A percentile compares a stretch with the other conserved stretches of the same genome.
These are phyloP conservation scores for Schizosaccharomyces japonicus DNA, from an alignment of 805 yeast genomes.

Conservation along the genomic window DNA sequence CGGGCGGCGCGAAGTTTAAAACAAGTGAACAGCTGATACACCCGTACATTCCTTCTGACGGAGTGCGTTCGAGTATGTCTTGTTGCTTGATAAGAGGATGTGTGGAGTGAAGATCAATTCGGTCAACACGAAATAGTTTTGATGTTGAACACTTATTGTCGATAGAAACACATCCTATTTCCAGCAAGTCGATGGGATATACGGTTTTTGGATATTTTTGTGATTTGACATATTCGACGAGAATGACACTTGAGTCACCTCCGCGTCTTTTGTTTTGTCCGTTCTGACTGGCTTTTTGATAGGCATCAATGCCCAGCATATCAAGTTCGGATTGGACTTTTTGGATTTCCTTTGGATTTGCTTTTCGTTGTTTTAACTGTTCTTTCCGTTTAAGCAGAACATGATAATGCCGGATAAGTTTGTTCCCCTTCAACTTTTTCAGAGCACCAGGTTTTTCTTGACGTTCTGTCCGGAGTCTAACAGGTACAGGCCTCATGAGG, in stretches of 20 bases:
- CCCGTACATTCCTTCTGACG: slow-evolving; percentile 25
- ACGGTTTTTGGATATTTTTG: slow-evolving; percentile 4
- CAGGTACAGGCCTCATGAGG: too few relatives aligned
- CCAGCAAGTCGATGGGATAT: slow-evolving; percentile 26
- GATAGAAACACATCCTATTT: slow-evolving; percentile 61
- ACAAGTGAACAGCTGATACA: slow-evolving; percentile 68
- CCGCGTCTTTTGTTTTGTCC: slow-evolving; percentile 67
- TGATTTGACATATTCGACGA: slow-evolving; percentile 69
- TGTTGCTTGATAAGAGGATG: slow-evolving; percentile 47
- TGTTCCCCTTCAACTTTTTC: not conserved
- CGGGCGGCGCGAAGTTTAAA: slow-evolving; percentile 57
- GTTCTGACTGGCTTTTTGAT: slow-evolving; percentile 63
- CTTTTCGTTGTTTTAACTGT: slow-evolving; percentile 15
- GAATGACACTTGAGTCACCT: slow-evolving; percentile 69
- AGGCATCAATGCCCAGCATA: slow-evolving; percentile 42
- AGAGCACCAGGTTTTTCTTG: not conserved
- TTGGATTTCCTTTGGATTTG: not conserved
- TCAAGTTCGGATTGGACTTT: slow-evolving; percentile 38
- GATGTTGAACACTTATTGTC: slow-evolving; percentile 42
- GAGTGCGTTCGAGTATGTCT: slow-evolving; percentile 6
- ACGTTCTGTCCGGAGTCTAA: too few relatives aligned
- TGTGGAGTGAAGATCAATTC: slow-evolving; percentile 67
- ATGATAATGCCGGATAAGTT: slow-evolving; percentile 52
- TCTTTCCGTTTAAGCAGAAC: slow-evolving; percentile 34
- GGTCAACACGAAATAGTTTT: slow-evolving; percentile 27